Evolutionary conservation across 495 filamentous ascomycete species (phyloP), one percentile per base, ranked within the genome.

Genomic region (Glutinoglossum americanum): DNA sequence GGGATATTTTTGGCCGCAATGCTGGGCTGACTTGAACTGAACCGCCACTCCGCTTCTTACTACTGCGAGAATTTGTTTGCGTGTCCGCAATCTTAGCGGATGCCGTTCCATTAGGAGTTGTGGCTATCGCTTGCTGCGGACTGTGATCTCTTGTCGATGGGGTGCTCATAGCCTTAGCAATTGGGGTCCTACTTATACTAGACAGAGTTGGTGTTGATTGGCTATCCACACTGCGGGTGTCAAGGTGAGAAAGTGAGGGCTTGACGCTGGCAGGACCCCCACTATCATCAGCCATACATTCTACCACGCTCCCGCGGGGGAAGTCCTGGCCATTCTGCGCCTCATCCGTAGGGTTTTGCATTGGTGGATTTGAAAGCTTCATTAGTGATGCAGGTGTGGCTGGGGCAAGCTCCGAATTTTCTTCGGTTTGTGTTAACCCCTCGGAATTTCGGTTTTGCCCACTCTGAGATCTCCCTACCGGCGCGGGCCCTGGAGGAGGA

Each of bases 1-100:
- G 92, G 19, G 88, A 94, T 57, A 97, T 96, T 65, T 82, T 89
- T 25, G 92, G 92, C n/a, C 85, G 74, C 44, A 98, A 65, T 23
- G 88, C 89, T 6, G 92, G 92, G 57, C 80, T 83, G 9, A 81
- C 78, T 4, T 85, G 81, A n/a, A 83, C 76, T n/a, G 86, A 87
- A 35, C 80, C 70, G 60, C 85, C 92, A 7, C 75, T 73, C 35
- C 90, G 78, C 72, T 96, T 95, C 64, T 83, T 83, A 49, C 67
- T 69, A 15, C 21, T 44, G 10, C 57, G 49, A 21, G 57, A 64
- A 64, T 37, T 68, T 62, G 59, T 32, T 1, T 27, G 23, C 1
- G 49, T 53, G 17, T 53, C 49, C 13, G 19, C 26, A 17, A 8
- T 5, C 19, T 53, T 53, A 17, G n/a, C 30, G 26, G 26, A 1